A percentile compares a stretch with the other conserved stretches of the same genome.
Evolutionary conservation across 768 basidiomycete species (phyloP).

Genomic region (Trametes cinnabarina): DNA sequence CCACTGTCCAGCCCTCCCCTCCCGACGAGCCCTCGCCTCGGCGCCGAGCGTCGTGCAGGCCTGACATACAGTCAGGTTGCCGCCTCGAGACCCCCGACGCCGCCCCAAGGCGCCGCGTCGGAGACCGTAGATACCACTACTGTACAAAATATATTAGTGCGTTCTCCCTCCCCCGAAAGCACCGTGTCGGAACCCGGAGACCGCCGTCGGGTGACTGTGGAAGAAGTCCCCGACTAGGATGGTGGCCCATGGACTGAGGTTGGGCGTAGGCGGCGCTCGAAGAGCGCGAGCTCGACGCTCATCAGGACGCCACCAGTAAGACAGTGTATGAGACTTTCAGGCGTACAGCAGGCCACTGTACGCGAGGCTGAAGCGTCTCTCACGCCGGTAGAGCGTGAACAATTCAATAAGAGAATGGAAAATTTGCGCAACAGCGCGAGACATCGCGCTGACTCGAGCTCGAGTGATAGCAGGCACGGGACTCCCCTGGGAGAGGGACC

Average conservation of each 20-base stretch:
- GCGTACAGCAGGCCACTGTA: neutral
- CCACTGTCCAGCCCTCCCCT: neutral
- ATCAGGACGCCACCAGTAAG: neutral
- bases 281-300: neutral
- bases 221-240: constrained; percentile 9
- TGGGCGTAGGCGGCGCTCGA: neutral
- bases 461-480: neutral
- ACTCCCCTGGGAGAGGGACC: constrained; percentile 17
- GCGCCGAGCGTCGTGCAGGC: neutral
- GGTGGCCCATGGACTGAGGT: neutral
- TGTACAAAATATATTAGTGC: neutral
- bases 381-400: neutral
- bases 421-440: neutral
- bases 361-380: neutral
- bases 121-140: neutral
- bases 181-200: neutral
- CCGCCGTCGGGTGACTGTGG: neutral
- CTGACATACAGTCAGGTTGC: constrained; percentile 10
- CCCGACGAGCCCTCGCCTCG: neutral
- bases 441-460: neutral
- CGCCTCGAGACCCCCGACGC: constrained; percentile 8
- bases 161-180: neutral
- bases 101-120: neutral
- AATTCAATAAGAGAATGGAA: neutral
- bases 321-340: neutral